phyloP scores from a whole-genome alignment of 2,329 filamentous ascomycete species.

The Hymenoscyphus repandus region DNA sequence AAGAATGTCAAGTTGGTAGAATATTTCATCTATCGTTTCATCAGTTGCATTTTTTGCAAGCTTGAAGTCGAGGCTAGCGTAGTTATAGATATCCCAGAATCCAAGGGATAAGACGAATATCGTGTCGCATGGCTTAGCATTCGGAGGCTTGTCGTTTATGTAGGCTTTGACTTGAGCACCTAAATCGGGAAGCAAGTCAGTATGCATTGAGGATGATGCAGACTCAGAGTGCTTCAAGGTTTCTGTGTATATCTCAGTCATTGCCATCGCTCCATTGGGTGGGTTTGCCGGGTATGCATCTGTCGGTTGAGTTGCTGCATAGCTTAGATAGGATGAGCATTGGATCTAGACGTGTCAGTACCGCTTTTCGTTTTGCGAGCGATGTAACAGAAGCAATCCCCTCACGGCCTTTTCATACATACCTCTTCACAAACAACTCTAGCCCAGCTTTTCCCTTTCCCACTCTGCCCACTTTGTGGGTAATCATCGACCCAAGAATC shows the following conservation, averaged over 20 bases:
- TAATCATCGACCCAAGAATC: conserved; percentile 29
- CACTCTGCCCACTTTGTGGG: conserved; percentile 10
- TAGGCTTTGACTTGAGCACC: conserved; percentile 25
- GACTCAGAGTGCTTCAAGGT: conserved; percentile 1
- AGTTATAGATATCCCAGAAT: conserved; percentile 31
- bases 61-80: conserved; percentile 18
- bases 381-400: neutral
- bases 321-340: conserved; percentile 26
- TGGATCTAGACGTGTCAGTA: conserved; percentile 22
- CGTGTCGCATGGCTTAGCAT: conserved; percentile 13
- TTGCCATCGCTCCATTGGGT: conserved; percentile 24
- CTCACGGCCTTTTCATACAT: conserved; percentile 2
- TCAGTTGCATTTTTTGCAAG: conserved; percentile 17
- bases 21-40: conserved; percentile 19
- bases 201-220: neutral
- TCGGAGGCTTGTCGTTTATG: conserved; percentile 19
- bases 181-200: conserved; percentile 24
- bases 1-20: conserved; percentile 26
- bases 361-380: too few species aligned
- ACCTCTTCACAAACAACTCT: conserved; percentile 29
- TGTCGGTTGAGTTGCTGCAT: conserved; percentile 24
- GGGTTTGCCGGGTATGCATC: conserved; percentile 14
- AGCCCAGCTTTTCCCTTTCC: conserved; percentile 26
- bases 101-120: conserved; percentile 29
- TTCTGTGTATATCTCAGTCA: conserved; percentile 19